phyloP scores from a whole-genome alignment of 805 yeast genomes.

The Scheffersomyces spartinae region DNA sequence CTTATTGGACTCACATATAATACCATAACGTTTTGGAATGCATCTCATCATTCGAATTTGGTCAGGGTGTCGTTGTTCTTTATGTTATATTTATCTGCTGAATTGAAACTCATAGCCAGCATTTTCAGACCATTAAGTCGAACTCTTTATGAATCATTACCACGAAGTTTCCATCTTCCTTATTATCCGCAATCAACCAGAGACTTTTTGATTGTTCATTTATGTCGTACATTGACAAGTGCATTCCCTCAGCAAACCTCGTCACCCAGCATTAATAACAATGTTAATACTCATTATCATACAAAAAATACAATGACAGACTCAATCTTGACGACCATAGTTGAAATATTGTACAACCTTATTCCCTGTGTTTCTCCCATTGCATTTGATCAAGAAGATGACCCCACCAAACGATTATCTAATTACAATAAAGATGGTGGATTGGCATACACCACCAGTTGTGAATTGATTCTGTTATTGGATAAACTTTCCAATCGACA shows the following conservation, averaged over 20 bases:
- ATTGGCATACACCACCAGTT: constrained; percentile 40
- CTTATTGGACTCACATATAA: constrained; percentile 45
- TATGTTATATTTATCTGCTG: constrained; percentile 38
- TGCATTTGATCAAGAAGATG: constrained; percentile 8
- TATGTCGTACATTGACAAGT: constrained; percentile 33
- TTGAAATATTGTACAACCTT: constrained; percentile 52
- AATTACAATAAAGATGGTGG: constrained; percentile 28
- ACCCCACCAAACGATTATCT: constrained; percentile 13
- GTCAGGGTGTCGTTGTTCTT: constrained; percentile 43
- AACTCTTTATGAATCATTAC: constrained; percentile 37
- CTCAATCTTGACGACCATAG: constrained; percentile 31
- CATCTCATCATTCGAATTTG: constrained; percentile 25
- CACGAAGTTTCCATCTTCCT: constrained; percentile 36
- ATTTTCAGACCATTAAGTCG: constrained; percentile 35
- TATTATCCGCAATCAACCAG: constrained; percentile 40
- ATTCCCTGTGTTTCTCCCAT: constrained; percentile 30
- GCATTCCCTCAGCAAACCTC: too few relatives aligned
- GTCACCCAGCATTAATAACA: too few relatives aligned
- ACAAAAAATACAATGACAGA: constrained; percentile 18
- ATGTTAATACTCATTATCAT: constrained; percentile 13
- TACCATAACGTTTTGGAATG: constrained; percentile 36
- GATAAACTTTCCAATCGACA: constrained; percentile 21
- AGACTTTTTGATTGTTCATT: constrained; percentile 49
- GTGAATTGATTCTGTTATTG: constrained; percentile 32
- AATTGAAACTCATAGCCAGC: constrained; percentile 21